Base-by-base conservation (phyloP, 2,329 filamentous ascomycete species). In the Fusarium sp. region DNA sequence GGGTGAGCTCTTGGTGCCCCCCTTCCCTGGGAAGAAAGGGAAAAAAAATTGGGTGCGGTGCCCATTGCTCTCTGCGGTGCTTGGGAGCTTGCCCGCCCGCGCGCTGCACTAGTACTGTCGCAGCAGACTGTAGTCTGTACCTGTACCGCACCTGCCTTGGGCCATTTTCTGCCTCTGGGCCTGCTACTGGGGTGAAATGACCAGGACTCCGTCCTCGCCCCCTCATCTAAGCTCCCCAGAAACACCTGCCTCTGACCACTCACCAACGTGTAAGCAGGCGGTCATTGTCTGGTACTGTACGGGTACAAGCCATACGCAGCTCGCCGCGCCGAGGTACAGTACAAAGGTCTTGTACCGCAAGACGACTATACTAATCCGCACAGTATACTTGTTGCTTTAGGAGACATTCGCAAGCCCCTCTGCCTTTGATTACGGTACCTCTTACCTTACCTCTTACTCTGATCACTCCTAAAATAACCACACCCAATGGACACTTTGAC, bases 211-310 rank as follows among this genome's bases (percentile, higher is more conserved):
- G 62, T 72, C 69, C 72, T 73, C 65, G 66, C 68, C 72, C 65
- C 68, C 67, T 65, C 75, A 75, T 70, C 76, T 66, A 68, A 75
- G 70, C 74, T 75, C 65, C 74, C 42, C 62, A 67, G 53, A 60
- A 74, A 66, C 72, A 68, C 73, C 61, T 56, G 51, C 45, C 63
- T 70, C 69, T 72, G 69, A 65, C 77, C 77, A 77, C 70, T 78
- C 71, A 75, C 55, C 74, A 72, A 50, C 72, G 45, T 47, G 69
- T 51, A 72, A 74, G 45, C 69, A 48, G 28, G 72, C 69, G 62
- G 69, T 70, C 69, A 72, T 75, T 79, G 74, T 69, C 76, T 66
- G 80, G 81, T 83, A 83, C 82, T 83, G 82, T 84, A 82, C 73
- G 77, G 81, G 79, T 82, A 84, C 82, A 77, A 75, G 72, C 54